Conservation (phyloP, 139 green algal genomes). For the Auxenochlorella pyrenoidosa region DNA sequence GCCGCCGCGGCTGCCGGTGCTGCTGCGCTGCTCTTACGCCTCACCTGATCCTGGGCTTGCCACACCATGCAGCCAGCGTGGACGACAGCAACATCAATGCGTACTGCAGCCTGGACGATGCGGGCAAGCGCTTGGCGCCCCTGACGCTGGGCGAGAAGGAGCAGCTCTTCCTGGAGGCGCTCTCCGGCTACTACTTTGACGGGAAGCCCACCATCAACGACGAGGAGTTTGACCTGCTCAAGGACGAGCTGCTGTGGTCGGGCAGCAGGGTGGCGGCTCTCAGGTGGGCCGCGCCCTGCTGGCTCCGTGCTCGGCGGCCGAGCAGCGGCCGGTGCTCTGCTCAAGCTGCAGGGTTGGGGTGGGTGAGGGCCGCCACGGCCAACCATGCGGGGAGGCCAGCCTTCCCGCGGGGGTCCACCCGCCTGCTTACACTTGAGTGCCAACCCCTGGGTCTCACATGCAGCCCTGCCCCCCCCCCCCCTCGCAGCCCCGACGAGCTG, state of each 20-base stretch:
- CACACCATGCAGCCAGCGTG: constrained; percentile 10
- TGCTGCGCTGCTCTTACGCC: not conserved
- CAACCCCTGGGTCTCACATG: not conserved
- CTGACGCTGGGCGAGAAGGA: constrained; percentile 86
- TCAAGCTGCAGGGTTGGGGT: no score
- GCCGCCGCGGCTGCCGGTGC: no score
- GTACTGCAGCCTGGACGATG: constrained; percentile 41
- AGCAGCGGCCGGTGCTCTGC: no score
- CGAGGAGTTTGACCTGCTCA: constrained; percentile 88
- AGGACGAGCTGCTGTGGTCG: constrained; percentile 88
- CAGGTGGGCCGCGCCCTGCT: constrained; percentile 13
- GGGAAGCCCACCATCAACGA: constrained; percentile 81
- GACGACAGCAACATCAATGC: constrained; percentile 43
- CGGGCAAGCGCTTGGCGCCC: constrained; percentile 27
- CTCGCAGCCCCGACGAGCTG: constrained; percentile 73
- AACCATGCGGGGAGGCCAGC: no score
- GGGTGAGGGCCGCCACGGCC: no score
- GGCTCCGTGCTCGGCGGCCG: not conserved
- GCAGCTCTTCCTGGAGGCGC: constrained; percentile 82
- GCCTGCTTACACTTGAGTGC: no score
- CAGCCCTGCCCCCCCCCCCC: not conserved
- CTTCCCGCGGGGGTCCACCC: not conserved
- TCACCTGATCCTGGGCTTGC: not conserved
- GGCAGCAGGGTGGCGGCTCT: constrained; percentile 79
- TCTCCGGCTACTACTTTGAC: constrained; percentile 80